Evolutionary conservation across 805 yeast species (phyloP), one percentile per base, ranked within the genome.

Genomic region (Starmerella stellata): DNA sequence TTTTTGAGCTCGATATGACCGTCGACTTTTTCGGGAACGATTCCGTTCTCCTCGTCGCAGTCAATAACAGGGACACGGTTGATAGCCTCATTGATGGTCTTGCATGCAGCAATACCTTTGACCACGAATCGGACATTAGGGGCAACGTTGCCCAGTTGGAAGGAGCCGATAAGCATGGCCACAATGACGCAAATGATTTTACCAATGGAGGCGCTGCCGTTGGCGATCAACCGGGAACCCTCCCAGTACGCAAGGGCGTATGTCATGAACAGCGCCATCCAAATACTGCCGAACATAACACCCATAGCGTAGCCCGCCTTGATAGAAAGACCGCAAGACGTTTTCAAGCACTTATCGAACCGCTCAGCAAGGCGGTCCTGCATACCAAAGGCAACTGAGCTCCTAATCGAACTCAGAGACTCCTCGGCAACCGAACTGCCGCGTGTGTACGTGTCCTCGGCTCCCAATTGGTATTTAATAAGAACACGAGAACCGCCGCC

Each of bases 1-100:
- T 85, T 77, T 52, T 79, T 80, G 52, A 87, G 76, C 43, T 55
- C 66, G 44, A 87, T 81, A 50, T 79, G 85, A 40, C 90, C 87
- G 38, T 54, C 39, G 19, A 62, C 40, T 1, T 45, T 38, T 15
- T 39, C 47, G 5, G 38, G 32, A 16, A 53, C 44, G 9, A 30
- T 39, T 4, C 62, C 63, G 5, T 45, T 49, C 2, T 45, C 52
- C 16, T 49, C 41, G 11, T 49, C 48, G 5, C 59, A 40, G 44
- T 62, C 66, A 32, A 63, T 58, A n/a, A 49, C 47, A 2, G 68
- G 63, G 14, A 44, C 53, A 20, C 68, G 60, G 42, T 64, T 63
- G 38, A 63, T 63, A 4, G 68, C 59, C 27, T 63, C 64, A 38
- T 60, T 61, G 19, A 63, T 53, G 41, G 59, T 56, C 39, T 56